phyloP scores from a whole-genome alignment of 345 rosid species.

The Pugionium cornutum region DNA sequence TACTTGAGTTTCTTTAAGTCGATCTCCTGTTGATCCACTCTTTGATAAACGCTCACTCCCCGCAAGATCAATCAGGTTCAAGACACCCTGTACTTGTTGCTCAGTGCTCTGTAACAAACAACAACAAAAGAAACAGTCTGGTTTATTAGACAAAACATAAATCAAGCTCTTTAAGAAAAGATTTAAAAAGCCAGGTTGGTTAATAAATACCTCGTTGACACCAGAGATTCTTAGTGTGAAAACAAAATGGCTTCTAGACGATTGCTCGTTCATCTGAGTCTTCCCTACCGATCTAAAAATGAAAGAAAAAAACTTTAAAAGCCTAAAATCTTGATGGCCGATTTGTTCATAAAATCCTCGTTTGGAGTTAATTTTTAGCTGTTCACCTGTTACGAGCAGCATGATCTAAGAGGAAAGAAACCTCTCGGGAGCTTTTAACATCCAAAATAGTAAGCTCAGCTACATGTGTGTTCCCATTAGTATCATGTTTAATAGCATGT shows the following conservation, averaged over 20 bases:
- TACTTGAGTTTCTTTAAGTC: constrained; percentile 96
- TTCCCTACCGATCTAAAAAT: constrained; percentile 77
- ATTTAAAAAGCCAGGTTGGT: neutral
- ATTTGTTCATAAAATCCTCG: neutral
- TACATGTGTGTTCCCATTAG: constrained; percentile 78
- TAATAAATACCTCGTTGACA: constrained; percentile 64
- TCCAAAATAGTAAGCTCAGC: constrained; percentile 79
- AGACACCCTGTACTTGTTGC: constrained; percentile 91
- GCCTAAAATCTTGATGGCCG: neutral
- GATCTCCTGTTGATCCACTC: constrained; percentile 96
- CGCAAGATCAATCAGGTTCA: constrained; percentile 98
- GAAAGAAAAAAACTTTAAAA: constrained; percentile 1
- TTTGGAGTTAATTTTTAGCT: neutral
- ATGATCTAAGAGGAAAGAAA: constrained; percentile 70
- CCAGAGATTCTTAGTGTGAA: constrained; percentile 86
- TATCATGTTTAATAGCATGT: constrained; percentile 72
- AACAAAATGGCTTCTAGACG: constrained; percentile 87
- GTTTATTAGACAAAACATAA: constrained; percentile 18
- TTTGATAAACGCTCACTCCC: constrained; percentile 97
- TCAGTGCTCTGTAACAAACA: constrained; percentile 65
- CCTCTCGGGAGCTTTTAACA: constrained; percentile 64
- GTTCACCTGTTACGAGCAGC: constrained; percentile 84
- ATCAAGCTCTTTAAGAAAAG: neutral
- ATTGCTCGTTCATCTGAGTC: constrained; percentile 90
- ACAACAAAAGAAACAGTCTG: neutral